These are phyloP conservation scores for Lipomyces yamadae DNA, from an alignment of 805 yeast genomes.

Conservation along the genomic window DNA sequence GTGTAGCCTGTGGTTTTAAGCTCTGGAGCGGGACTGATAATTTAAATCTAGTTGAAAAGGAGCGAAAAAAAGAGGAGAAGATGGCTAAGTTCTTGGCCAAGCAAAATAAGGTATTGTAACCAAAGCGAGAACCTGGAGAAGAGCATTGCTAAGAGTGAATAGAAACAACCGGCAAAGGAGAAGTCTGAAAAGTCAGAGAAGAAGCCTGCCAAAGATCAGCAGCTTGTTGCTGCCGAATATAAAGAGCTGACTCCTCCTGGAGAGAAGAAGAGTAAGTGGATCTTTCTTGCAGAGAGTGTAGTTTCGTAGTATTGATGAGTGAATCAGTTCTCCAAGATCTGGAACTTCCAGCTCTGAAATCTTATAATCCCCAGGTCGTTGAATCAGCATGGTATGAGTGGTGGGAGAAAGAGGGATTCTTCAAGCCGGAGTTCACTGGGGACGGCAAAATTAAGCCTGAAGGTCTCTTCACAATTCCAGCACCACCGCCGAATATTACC, in stretches of 20 bases:
- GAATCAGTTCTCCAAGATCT: constrained; percentile 65
- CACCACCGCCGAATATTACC: constrained; percentile 99
- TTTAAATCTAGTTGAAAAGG: constrained; percentile 63
- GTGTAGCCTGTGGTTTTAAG: constrained; percentile 8
- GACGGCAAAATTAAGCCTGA: constrained; percentile 79
- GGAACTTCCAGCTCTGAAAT: constrained; percentile 91
- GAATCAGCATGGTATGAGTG: constrained; percentile 97
- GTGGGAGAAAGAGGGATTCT: constrained; percentile 91
- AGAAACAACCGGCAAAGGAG: constrained; percentile 52
- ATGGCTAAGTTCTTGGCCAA: constrained; percentile 88
- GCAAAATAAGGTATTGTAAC: constrained; percentile 57
- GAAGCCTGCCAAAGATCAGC: constrained; percentile 66
- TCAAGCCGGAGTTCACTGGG: constrained; percentile 79
- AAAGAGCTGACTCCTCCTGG: constrained; percentile 84
- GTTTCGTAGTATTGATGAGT: background rate
- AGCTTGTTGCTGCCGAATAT: constrained; percentile 78
- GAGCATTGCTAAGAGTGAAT: constrained; percentile 3
- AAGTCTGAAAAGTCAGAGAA: constrained; percentile 48
- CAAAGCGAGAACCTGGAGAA: background rate
- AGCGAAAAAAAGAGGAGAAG: constrained; percentile 88
- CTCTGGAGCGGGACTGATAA: background rate
- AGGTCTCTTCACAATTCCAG: constrained; percentile 88
- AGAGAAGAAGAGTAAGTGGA: constrained; percentile 67
- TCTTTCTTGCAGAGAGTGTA: background rate
- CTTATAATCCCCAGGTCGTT: constrained; percentile 89